Evolutionary conservation across 1,284 basidiomycete genomes (phyloP).

Genomic region (Ceratobasidium theobromae): DNA sequence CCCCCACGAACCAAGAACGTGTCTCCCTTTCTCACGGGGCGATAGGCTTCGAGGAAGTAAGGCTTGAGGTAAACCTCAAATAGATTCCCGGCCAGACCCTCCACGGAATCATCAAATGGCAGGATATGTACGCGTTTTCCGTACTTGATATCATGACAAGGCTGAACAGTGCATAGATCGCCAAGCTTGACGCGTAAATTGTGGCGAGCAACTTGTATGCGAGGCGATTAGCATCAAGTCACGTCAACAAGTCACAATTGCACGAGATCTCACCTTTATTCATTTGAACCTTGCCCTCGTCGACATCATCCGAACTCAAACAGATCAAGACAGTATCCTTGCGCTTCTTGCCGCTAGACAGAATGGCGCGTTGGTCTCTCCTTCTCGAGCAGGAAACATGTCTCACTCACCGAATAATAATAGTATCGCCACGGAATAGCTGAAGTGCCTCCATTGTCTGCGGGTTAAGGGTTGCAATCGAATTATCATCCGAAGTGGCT

Average conservation of each 20-base stretch:
- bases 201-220: slow-evolving; percentile 80
- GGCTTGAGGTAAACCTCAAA: slow-evolving; percentile 99
- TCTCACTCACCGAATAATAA: slow-evolving; percentile 76
- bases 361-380: neutral
- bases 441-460: slow-evolving; percentile 94
- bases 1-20: slow-evolving; percentile 98
- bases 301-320: slow-evolving; percentile 91
- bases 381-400: neutral
- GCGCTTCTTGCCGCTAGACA: slow-evolving; percentile 84
- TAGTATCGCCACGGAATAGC: slow-evolving; percentile 93
- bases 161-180: slow-evolving; percentile 93
- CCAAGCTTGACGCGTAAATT: slow-evolving; percentile 98
- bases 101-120: slow-evolving; percentile 97
- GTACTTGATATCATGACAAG: slow-evolving; percentile 98
- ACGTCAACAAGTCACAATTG: no score
- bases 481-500: slow-evolving; percentile 88
- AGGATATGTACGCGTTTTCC: slow-evolving; percentile 97
- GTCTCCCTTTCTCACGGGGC: slow-evolving; percentile 93
- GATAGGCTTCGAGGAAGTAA: slow-evolving; percentile 99
- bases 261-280: slow-evolving; percentile 68
- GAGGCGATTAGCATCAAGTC: neutral
- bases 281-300: slow-evolving; percentile 96
- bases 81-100: slow-evolving; percentile 95
- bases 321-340: slow-evolving; percentile 96
- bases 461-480: slow-evolving; percentile 94